Percentiles rank a stretch among this genome's conserved stretches.
Conservation (phyloP, 257 asterid genomes). For the Thymus mandschuricus region DNA sequence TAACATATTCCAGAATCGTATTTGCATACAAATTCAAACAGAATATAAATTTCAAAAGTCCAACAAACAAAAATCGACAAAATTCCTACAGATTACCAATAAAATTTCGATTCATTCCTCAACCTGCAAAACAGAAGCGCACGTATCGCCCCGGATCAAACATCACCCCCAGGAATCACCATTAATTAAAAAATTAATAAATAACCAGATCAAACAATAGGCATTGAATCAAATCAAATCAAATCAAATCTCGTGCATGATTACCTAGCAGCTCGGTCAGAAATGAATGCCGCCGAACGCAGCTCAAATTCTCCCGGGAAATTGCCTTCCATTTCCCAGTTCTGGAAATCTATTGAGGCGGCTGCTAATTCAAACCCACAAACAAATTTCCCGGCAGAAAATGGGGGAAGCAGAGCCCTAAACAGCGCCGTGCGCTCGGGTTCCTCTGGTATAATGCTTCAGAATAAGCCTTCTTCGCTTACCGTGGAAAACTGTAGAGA, state of each 20-base stretch:
- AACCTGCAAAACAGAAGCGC: conserved; percentile 25
- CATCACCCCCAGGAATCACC: conserved; percentile 24
- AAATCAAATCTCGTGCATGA: conserved; percentile 34
- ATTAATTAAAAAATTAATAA: neutral
- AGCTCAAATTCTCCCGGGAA: conserved; percentile 32
- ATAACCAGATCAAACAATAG: neutral
- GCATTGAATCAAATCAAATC: conserved; percentile 16
- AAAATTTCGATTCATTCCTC: conserved; percentile 34
- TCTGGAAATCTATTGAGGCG: conserved; percentile 11
- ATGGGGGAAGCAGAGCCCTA: conserved; percentile 46
- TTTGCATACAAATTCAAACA: conserved; percentile 17
- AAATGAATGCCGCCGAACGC: neutral
- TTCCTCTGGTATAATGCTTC: neutral
- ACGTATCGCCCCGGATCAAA: conserved; percentile 28
- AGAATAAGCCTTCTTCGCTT: conserved; percentile 33
- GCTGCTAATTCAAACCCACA: conserved; percentile 32
- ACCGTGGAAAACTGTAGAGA: conserved; percentile 36
- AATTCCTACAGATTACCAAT: conserved; percentile 17
- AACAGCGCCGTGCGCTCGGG: neutral
- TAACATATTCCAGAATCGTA: conserved; percentile 28
- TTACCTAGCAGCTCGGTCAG: conserved; percentile 36
- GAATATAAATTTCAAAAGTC: neutral
- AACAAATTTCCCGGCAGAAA: conserved; percentile 30
- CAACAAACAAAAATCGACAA: conserved; percentile 3
- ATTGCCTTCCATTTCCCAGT: conserved; percentile 18